Base-by-base conservation (phyloP, 2,329 filamentous ascomycete genomes). In the Exophiala spinifera region DNA sequence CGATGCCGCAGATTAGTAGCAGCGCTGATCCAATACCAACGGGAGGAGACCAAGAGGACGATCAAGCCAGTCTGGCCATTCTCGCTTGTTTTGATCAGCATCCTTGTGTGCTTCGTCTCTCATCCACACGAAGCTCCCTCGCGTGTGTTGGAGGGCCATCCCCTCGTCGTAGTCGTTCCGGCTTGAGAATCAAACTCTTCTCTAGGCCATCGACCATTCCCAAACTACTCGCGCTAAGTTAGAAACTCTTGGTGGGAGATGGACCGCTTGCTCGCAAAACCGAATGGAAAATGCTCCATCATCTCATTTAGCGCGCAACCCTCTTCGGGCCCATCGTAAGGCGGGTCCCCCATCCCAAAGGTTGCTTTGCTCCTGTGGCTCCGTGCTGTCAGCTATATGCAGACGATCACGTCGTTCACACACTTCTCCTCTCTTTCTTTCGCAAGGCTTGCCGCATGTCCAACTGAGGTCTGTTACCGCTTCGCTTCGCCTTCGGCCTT, bases 381-480 rank as follows among this genome's bases (percentile, higher is more conserved):
- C 46, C 48, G 42, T 51, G 55, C 28, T 46, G 50, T 40, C 46
- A 46, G 48, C 55, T 62, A 63, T 61, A 61, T 60, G 59, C 58
- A 46, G 43, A 23, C 50, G 49, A 34, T 52, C 56, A 53, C 33
- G 57, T 55, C 58, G 45, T 51, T 51, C 49, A 42, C 49, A 46
- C 28, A 31, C 28, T 10, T 10, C 28, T 61, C 51, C 46, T 56
- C 46, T 59, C 60, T 49, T 49, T 58, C 50, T 49, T 51, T 28
- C 46, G 44, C 57, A 61, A 61, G 57, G 61, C 55, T 56, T 53
- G 60, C 42, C 55, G 53, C 59, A 63, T 54, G 55, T 49, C 59
- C 46, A 53, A 57, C 56, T 60, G 53, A 58, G 57, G 52, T 49
- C 59, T 51, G 55, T 51, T 48, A 49, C 46, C 56, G 57, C 57